phyloP scores from a whole-genome alignment of 345 rosid species.

The Populus deltoides region DNA sequence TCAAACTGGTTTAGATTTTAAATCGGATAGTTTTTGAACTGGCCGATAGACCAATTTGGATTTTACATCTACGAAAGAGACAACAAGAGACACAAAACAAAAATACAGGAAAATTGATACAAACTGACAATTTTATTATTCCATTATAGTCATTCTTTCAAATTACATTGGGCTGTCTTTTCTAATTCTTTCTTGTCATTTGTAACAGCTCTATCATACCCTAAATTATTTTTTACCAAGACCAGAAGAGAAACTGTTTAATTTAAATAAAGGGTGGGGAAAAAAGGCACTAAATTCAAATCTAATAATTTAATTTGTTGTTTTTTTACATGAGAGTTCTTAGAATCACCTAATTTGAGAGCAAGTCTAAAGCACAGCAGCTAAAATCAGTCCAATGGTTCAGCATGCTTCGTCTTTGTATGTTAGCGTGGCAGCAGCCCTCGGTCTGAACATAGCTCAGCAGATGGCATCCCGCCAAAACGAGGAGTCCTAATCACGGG shows the following conservation, averaged over 20 bases:
- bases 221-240: not conserved
- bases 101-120: not conserved
- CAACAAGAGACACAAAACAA: not conserved
- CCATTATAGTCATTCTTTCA: not conserved
- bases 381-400: too few relatives aligned
- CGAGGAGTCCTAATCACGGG: conserved; percentile 39
- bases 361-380: not conserved
- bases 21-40: too few relatives aligned
- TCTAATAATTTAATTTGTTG: not conserved
- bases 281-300: not conserved
- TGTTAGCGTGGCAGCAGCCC: not conserved
- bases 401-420: too few relatives aligned
- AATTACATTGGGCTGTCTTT: not conserved
- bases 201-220: not conserved
- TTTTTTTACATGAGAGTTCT: too few relatives aligned
- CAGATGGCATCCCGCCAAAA: conserved; percentile 21
- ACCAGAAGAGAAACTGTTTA: not conserved
- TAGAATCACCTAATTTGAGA: not conserved
- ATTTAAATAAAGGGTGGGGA: not conserved
- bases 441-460: conserved; percentile 2
- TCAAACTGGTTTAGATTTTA: too few relatives aligned
- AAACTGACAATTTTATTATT: not conserved
- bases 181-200: not conserved
- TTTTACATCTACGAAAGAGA: not conserved
- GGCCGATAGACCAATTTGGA: too few relatives aligned